phyloP scores from a whole-genome alignment of 768 basidiomycete genomes.

The Rhizopogon vulgaris region DNA sequence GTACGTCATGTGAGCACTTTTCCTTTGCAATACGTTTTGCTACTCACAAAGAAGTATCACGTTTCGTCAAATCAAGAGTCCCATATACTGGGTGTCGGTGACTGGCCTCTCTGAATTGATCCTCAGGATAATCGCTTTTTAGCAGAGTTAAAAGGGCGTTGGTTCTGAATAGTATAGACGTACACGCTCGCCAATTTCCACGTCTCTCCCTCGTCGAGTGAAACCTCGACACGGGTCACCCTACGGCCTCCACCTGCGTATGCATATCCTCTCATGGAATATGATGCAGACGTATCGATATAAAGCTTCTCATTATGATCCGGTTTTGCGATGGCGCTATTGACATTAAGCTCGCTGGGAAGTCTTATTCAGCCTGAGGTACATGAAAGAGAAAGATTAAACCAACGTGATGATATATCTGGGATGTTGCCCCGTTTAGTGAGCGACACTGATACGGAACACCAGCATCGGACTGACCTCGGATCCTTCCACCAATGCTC shows the following conservation, averaged over 20 bases:
- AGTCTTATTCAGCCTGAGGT: constrained; percentile 20
- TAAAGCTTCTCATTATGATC: constrained; percentile 44
- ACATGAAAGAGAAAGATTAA: neutral
- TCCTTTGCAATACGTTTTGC: neutral
- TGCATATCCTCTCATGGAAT: constrained; percentile 49
- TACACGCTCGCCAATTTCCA: constrained; percentile 42
- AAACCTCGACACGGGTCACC: constrained; percentile 54
- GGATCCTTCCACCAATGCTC: constrained; percentile 53
- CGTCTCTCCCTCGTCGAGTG: constrained; percentile 43
- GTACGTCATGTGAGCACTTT: neutral
- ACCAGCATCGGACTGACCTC: constrained; percentile 19
- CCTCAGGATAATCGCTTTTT: constrained; percentile 42
- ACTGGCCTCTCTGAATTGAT: constrained; percentile 35
- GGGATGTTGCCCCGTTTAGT: neutral
- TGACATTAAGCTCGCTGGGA: constrained; percentile 54
- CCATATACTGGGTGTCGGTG: constrained; percentile 40
- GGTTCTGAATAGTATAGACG: neutral
- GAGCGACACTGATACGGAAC: neutral
- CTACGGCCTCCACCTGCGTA: constrained; percentile 57
- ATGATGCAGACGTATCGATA: constrained; percentile 18
- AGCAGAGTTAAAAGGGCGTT: neutral
- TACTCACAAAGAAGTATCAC: constrained; percentile 42
- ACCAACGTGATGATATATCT: constrained; percentile 30
- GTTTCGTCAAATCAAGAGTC: constrained; percentile 39
- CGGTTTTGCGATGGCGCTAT: constrained; percentile 50